Base-by-base conservation (phyloP, 148 eudicot genomes). In the Silene uniflora region DNA sequence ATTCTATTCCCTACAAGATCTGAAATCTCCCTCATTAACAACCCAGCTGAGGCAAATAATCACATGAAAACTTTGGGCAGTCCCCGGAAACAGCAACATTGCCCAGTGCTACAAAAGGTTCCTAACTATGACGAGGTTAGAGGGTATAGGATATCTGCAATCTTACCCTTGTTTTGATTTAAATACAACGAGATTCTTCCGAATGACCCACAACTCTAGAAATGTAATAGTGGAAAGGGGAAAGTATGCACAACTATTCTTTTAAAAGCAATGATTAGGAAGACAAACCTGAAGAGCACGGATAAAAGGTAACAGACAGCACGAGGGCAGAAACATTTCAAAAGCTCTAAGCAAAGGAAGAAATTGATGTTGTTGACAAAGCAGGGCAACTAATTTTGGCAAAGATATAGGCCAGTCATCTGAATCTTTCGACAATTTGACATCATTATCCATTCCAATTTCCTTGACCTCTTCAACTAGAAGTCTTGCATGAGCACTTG, bases 281-380 rank as follows among this genome's bases (percentile, higher is more conserved):
- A 77, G 78, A 70, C 90, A 69, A 83, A 94, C 98, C 98, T 94
- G 97, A 81, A 91, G 97, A 81, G 98, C 97, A 61, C 98, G 96
- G 75, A 94, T 83, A 83, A 91, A 94, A 77, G 98, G 94, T 79
- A 94, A 85, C 72, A 94, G 90, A 55, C 91, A 88, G 81, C 93
- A 91, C 29, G 97, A 94, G 47, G 98, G 98, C 73, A 94, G 97
- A 84, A 94, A 94, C 90, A 94, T 91, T 78, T 94, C 97, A 81
- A 94, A 94, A 65, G 98, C 93, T 86, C 88, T 88, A 72, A 94
- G 87, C 82, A 94, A 80, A 59, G 98, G 97, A 81, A 86, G 89
- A 79, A 91, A 94, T 49, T 91, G 87, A 75, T 76, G 90, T 74
- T 88, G 97, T 82, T 89, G 91, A 78, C 97, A 91, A 39, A 94